These are phyloP conservation scores for Leccinum holopus DNA, from an alignment of 1,284 basidiomycete genomes.

Conservation along the genomic window DNA sequence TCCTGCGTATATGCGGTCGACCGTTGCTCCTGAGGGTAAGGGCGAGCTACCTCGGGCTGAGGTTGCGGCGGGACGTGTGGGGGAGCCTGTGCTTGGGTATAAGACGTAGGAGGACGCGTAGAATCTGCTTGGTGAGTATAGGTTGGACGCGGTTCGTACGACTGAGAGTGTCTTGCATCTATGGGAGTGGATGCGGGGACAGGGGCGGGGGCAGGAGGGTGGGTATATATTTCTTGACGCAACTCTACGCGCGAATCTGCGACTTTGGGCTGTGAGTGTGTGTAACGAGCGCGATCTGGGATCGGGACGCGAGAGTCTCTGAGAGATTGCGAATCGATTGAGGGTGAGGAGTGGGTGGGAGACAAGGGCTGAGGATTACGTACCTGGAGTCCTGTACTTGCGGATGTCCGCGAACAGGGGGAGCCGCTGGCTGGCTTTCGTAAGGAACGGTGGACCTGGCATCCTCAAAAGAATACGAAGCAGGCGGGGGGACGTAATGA, in stretches of 20 bases:
- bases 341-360: background rate
- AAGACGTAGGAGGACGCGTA: conserved; percentile 26
- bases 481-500: conserved; percentile 27
- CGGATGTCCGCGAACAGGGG: conserved; percentile 21
- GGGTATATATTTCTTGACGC: conserved; percentile 30
- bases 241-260: conserved; percentile 29
- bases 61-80: conserved; percentile 15
- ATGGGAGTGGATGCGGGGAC: conserved; percentile 18
- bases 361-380: conserved; percentile 10
- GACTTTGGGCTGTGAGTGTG: conserved; percentile 23
- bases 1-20: conserved; percentile 27
- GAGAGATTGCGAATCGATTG: conserved; percentile 14
- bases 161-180: conserved; percentile 25
- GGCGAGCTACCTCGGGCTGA: conserved; percentile 22
- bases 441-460: conserved; percentile 21
- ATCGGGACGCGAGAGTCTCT: conserved; percentile 27
- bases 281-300: conserved; percentile 27
- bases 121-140: conserved; percentile 27
- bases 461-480: conserved; percentile 27
- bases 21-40: conserved; percentile 24
- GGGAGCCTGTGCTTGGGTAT: conserved; percentile 20
- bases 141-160: conserved; percentile 23
- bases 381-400: conserved; percentile 28
- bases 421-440: conserved; percentile 15
- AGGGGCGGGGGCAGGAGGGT: conserved; percentile 17